Percentiles rank a stretch among this genome's conserved stretches.
phyloP scores from a whole-genome alignment of 192 early-diverging fungal genomes.

The Rhizophagus clarus region DNA sequence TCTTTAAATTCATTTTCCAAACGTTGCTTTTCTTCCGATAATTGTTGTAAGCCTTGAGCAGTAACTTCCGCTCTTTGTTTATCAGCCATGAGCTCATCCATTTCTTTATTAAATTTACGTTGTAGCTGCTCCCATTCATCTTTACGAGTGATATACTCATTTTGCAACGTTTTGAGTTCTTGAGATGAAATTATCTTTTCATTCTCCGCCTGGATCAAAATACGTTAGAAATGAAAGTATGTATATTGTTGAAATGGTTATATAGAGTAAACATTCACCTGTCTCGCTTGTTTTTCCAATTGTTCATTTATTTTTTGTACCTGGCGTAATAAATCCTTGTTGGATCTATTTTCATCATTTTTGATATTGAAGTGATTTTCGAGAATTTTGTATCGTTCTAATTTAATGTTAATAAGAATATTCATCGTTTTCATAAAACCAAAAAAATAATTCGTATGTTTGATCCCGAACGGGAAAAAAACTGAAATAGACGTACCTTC shows the following conservation, averaged over 20 bases:
- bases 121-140: constrained; percentile 1
- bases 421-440: neutral
- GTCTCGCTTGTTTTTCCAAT: neutral
- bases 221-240: neutral
- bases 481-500: neutral
- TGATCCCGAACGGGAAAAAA: neutral
- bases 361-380: neutral
- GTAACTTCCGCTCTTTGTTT: neutral
- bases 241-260: neutral
- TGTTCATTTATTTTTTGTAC: constrained; percentile 4
- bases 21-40: neutral
- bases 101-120: neutral
- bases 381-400: constrained; percentile 1
- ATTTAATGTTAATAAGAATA: neutral
- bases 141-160: neutral
- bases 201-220: neutral
- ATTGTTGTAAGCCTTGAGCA: neutral
- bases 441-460: neutral
- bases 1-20: neutral
- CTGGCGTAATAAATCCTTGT: neutral
- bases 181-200: neutral
- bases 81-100: neutral
- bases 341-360: neutral
- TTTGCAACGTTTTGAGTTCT: neutral
- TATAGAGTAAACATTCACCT: neutral